phyloP scores from a whole-genome alignment of 805 yeast species.

The Hanseniaspora nectarophila region DNA sequence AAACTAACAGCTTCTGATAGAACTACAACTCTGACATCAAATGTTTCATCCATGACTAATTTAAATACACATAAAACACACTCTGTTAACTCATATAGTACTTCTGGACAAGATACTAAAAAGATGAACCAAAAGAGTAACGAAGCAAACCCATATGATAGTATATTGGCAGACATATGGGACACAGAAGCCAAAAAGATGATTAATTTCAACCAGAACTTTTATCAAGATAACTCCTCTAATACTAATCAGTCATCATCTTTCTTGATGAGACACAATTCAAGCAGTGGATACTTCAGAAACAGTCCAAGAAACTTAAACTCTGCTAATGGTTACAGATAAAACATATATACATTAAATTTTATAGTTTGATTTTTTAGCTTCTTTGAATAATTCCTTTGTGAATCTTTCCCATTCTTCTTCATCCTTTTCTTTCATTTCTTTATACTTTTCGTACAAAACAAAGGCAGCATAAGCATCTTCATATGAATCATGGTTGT shows the following conservation, averaged over 20 bases:
- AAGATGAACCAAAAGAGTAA: not conserved
- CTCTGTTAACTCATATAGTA: not conserved
- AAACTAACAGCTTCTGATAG: not conserved
- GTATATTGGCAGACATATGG: constrained; percentile 13
- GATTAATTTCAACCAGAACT: constrained; percentile 1
- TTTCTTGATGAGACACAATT: constrained; percentile 12
- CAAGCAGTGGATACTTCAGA: constrained; percentile 1
- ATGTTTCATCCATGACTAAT: not conserved
- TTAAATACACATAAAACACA: not conserved
- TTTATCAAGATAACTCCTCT: not conserved
- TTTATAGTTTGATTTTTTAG: constrained; percentile 30
- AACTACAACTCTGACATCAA: not conserved
- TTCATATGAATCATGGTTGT: constrained; percentile 93
- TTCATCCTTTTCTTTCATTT: constrained; percentile 32
- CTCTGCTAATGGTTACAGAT: constrained; percentile 9
- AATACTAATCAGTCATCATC: not conserved
- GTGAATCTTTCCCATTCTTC: constrained; percentile 54
- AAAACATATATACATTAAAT: constrained; percentile 20
- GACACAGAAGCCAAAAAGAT: constrained; percentile 11
- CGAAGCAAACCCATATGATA: not conserved
- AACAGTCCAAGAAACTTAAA: constrained; percentile 11
- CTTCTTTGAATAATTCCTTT: constrained; percentile 59
- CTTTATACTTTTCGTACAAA: constrained; percentile 60
- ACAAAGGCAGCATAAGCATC: constrained; percentile 82
- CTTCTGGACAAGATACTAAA: not conserved